Percentiles rank a stretch among this genome's conserved stretches.
These are phyloP conservation scores for Cyberlindnera suaveolens DNA, from an alignment of 805 yeast species.

Conservation along the genomic window DNA sequence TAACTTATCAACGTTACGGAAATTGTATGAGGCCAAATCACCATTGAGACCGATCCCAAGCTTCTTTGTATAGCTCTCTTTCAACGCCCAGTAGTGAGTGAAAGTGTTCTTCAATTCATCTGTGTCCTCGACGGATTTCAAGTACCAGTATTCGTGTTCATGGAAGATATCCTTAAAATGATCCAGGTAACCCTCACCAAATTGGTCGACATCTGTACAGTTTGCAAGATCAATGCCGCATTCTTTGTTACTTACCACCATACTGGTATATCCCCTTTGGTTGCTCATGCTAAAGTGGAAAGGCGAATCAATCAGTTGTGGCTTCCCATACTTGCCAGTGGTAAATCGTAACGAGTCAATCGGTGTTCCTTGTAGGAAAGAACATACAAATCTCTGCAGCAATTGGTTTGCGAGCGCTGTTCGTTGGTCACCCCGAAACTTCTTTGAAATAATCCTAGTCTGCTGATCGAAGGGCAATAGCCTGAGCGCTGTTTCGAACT, in stretches of 20 bases:
- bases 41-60: slow-evolving; percentile 54
- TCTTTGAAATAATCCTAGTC: slow-evolving; percentile 33
- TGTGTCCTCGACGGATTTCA: slow-evolving; percentile 19
- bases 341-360: slow-evolving; percentile 21
- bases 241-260: slow-evolving; percentile 32
- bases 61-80: slow-evolving; percentile 68
- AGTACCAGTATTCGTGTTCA: slow-evolving; percentile 26
- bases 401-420: slow-evolving; percentile 40
- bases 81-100: slow-evolving; percentile 70
- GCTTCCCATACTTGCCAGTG: slow-evolving; percentile 50
- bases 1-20: slow-evolving; percentile 14
- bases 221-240: slow-evolving; percentile 46
- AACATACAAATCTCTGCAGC: slow-evolving; percentile 37
- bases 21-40: slow-evolving; percentile 26
- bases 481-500: slow-evolving; percentile 46
- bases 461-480: slow-evolving; percentile 38
- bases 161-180: slow-evolving; percentile 40
- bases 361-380: slow-evolving; percentile 23
- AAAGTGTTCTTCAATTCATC: slow-evolving; percentile 28
- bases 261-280: slow-evolving; percentile 43
- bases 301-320: slow-evolving; percentile 31
- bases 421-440: slow-evolving; percentile 27
- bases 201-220: slow-evolving; percentile 22
- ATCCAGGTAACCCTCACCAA: slow-evolving; percentile 25
- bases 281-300: slow-evolving; percentile 52